Base-by-base conservation (phyloP, 768 basidiomycete genomes). In the Dendrothele bispora region DNA sequence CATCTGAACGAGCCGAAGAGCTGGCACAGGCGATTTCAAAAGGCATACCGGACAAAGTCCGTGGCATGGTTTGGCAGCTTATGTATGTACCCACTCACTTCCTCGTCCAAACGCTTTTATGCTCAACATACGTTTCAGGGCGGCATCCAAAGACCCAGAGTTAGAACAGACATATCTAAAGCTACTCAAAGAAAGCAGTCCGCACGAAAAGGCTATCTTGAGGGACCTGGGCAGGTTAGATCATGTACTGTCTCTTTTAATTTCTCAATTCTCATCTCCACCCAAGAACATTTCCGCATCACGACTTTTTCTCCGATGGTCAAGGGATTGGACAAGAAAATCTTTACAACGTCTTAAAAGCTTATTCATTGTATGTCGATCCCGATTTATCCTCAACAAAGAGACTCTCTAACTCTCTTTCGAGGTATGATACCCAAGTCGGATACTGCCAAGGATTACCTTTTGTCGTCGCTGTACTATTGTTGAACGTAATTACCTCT, bases 371-470 rank as follows among this genome's bases (percentile, higher is more conserved):
- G 84, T 92, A 70, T 60, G 87, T 14, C n/a, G 4, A 65, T 39
- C 25, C 27, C n/a, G n/a, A n/a, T 4, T 27, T 39, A 30, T 35
- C 38, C 21, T 50, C 17, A 28, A 35, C 56, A 30, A 45, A 41
- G 53, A 43, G 12, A 26, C 40, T 30, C 45, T 15, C 51, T 52
- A 20, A n/a, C n/a, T n/a, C n/a, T n/a, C n/a, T n/a, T n/a, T n/a
- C n/a, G n/a, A n/a, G 92, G 58, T 89, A 93, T 69, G 91, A 94
- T 66, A 74, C 88, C 35, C 86, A 94, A 66, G 95, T 98, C 5
- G 97, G 97, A 7, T 99, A 99, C 62, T 98, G 95, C 55, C 97
- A 99, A 71, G 97, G 97, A 0, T 70, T 98, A 46, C 94, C 95
- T 2, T 99, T 99, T 63, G 85, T 99, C 41, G 97, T 93, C 4